phyloP scores from a whole-genome alignment of 2,329 filamentous ascomycete species.

The Fusarium sp. region DNA sequence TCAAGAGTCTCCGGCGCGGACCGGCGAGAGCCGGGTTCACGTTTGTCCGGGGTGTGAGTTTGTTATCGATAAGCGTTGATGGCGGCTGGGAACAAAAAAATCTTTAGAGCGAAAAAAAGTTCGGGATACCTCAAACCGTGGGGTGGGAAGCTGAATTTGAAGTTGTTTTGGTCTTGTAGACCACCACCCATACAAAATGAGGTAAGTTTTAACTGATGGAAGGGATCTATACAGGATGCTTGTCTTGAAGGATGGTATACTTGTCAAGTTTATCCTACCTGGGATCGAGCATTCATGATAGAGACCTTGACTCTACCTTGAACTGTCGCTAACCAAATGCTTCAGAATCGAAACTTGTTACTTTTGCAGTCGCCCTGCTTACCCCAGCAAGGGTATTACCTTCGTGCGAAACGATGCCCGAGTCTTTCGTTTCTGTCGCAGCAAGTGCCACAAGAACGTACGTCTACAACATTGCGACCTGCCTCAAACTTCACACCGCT shows the following conservation, averaged over 20 bases:
- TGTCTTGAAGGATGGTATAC: neutral
- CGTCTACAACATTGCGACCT: constrained; percentile 34
- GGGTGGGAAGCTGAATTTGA: constrained; percentile 44
- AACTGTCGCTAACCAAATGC: constrained; percentile 30
- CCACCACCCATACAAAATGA: constrained; percentile 44
- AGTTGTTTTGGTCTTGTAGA: constrained; percentile 43
- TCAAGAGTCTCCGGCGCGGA: constrained; percentile 43
- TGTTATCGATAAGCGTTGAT: constrained; percentile 42
- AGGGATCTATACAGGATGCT: neutral
- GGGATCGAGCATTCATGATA: neutral
- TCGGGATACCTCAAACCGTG: constrained; percentile 35
- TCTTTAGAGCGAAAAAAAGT: constrained; percentile 14
- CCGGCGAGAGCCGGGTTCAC: constrained; percentile 22
- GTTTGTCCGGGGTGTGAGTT: constrained; percentile 32
- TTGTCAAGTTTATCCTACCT: neutral
- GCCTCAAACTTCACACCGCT: constrained; percentile 6
- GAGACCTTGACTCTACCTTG: constrained; percentile 12
- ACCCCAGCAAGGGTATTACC: constrained; percentile 66
- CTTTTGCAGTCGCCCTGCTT: constrained; percentile 62
- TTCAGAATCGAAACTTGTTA: constrained; percentile 59
- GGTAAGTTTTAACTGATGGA: constrained; percentile 30
- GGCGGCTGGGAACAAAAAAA: constrained; percentile 8
- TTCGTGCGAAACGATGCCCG: constrained; percentile 64
- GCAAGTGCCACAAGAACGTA: constrained; percentile 71
- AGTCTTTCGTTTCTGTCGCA: constrained; percentile 69